Conservation (phyloP, 164 flowering plant genomes). For the Houttuynia cordata region DNA sequence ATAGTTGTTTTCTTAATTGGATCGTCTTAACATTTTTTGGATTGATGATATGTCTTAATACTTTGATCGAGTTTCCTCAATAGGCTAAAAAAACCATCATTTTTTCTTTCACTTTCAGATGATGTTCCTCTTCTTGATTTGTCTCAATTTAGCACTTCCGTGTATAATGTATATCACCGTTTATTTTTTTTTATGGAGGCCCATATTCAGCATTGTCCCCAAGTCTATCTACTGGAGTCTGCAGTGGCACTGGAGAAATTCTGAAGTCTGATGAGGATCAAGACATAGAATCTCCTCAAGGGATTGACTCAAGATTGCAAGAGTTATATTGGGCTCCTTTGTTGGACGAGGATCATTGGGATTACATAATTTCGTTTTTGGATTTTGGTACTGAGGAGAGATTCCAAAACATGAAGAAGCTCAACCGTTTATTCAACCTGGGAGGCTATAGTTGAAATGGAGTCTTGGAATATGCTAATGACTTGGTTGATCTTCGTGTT, state of each 20-base stretch:
- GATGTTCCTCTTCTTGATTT: not conserved
- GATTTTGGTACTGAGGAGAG: not conserved
- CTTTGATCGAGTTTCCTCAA: constrained; percentile 36
- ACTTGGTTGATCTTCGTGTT: not conserved
- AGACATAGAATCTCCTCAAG: not conserved
- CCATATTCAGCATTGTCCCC: not conserved
- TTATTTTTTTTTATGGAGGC: not conserved
- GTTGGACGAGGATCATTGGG: not conserved
- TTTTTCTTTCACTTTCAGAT: not conserved
- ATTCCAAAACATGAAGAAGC: not conserved
- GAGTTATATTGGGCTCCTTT: not conserved
- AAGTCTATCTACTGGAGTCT: not conserved
- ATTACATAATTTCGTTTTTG: not conserved
- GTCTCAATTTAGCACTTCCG: not conserved
- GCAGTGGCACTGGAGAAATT: not conserved
- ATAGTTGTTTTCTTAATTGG: no score
- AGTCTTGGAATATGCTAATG: not conserved
- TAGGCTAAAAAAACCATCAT: constrained; percentile 23
- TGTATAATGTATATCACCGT: not conserved
- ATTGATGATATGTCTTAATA: constrained; percentile 34
- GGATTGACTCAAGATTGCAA: not conserved
- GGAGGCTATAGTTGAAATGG: not conserved
- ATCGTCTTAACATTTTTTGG: no score
- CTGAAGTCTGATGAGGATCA: not conserved
- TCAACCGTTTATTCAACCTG: not conserved